A percentile compares a stretch with the other conserved stretches of the same genome.
phyloP scores from a whole-genome alignment of 2,329 filamentous ascomycete genomes.

The Colletotrichum lentis region DNA sequence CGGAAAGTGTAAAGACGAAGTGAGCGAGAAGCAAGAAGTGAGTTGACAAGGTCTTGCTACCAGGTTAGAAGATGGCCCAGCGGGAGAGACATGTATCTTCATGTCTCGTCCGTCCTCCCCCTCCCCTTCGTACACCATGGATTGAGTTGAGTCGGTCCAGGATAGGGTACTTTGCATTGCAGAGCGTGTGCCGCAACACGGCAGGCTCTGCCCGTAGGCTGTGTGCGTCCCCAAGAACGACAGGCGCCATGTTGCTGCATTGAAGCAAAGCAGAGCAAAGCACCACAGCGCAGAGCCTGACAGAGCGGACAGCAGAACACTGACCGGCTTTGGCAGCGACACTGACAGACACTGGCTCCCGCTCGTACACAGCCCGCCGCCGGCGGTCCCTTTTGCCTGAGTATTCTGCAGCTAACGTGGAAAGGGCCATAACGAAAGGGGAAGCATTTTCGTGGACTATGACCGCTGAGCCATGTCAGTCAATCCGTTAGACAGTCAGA shows the following conservation, averaged over 20 bases:
- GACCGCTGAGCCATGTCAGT: constrained; percentile 14
- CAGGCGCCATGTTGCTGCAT: constrained; percentile 1
- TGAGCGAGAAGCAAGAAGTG: neutral
- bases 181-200: neutral
- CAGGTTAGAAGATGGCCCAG: neutral
- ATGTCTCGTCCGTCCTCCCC: neutral
- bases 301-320: constrained; percentile 15
- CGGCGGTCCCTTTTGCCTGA: constrained; percentile 17
- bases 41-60: neutral
- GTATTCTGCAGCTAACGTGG: constrained; percentile 8
- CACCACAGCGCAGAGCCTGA: constrained; percentile 7
- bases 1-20: constrained; percentile 9
- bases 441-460: neutral
- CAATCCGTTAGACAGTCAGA: constrained; percentile 14
- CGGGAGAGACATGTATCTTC: constrained; percentile 5
- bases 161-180: constrained; percentile 14
- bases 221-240: neutral
- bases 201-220: neutral
- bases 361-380: constrained; percentile 20
- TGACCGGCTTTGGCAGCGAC: constrained; percentile 25
- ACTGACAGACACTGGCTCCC: constrained; percentile 35
- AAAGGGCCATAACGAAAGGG: neutral
- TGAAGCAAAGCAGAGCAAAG: constrained; percentile 6
- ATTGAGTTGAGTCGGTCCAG: constrained; percentile 27
- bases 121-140: constrained; percentile 13